Percentiles rank a stretch among this genome's conserved stretches.
Evolutionary conservation across 371 early-diverging fungal species (phyloP).

Genomic region (Globomyces sp.): DNA sequence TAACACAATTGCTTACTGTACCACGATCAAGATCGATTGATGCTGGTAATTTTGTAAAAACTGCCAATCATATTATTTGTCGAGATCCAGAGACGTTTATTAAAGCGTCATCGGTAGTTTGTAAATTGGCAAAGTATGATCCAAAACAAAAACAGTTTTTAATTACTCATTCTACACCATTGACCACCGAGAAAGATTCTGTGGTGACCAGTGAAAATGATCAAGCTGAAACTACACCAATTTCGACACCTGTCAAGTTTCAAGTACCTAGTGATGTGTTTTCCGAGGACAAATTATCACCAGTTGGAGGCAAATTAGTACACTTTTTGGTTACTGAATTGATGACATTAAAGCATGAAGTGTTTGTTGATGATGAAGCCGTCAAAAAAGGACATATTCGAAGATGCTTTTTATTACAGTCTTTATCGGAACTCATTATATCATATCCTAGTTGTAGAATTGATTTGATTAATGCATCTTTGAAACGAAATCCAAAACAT

Average conservation of each 20-base stretch:
- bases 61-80: constrained; percentile 67
- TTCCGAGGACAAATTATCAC: neutral
- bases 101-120: constrained; percentile 61
- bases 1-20: constrained; percentile 43
- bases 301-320: neutral
- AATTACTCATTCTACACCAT: neutral
- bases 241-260: neutral
- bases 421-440: constrained; percentile 77
- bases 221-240: no score
- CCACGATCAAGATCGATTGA: constrained; percentile 73
- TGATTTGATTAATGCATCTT: constrained; percentile 65
- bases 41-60: constrained; percentile 67
- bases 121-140: constrained; percentile 51
- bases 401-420: constrained; percentile 82
- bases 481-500: constrained; percentile 21
- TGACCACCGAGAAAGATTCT: neutral
- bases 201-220: constrained; percentile 11
- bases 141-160: neutral
- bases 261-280: neutral
- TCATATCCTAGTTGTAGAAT: constrained; percentile 83
- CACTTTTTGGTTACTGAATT: constrained; percentile 50
- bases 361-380: neutral
- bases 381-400: constrained; percentile 47
- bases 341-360: constrained; percentile 28
- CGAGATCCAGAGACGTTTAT: constrained; percentile 74